phyloP scores from a whole-genome alignment of 2,329 filamentous ascomycete species.

The Furcasterigmium sp. region DNA sequence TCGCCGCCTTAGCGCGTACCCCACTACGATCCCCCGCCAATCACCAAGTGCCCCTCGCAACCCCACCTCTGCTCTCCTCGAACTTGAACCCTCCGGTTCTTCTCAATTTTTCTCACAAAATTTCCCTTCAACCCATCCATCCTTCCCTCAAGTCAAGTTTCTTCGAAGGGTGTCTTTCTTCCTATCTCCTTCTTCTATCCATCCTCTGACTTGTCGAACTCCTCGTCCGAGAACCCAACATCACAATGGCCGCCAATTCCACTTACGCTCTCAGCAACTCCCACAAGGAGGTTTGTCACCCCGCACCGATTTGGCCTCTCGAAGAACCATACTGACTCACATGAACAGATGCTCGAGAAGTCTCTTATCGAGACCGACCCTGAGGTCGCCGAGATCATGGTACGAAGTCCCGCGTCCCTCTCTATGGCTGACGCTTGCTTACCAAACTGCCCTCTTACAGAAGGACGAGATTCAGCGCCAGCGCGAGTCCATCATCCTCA shows the following conservation, averaged over 20 bases:
- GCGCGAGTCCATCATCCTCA: conserved; percentile 96
- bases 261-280: conserved; percentile 48
- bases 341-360: conserved; percentile 82
- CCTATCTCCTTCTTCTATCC: conserved; percentile 9
- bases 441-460: conserved; percentile 34
- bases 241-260: conserved; percentile 34
- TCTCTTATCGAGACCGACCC: conserved; percentile 86
- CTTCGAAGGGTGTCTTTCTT: conserved; percentile 4
- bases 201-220: conserved; percentile 2
- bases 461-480: conserved; percentile 94
- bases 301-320: conserved; percentile 3
- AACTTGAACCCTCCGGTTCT: conserved; percentile 4
- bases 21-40: conserved; percentile 2
- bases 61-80: conserved; percentile 2
- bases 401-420: conserved; percentile 35
- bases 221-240: conserved; percentile 4
- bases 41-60: conserved; percentile 3
- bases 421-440: conserved; percentile 20
- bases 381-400: conserved; percentile 96
- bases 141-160: neutral
- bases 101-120: conserved; percentile 11
- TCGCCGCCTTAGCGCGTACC: neutral
- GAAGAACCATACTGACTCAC: conserved; percentile 24
- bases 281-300: conserved; percentile 46
- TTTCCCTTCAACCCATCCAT: conserved; percentile 9